Percentiles rank a stretch among this genome's conserved stretches.
phyloP scores from a whole-genome alignment of 192 early-diverging fungal species.

The Funneliformis geosporum region DNA sequence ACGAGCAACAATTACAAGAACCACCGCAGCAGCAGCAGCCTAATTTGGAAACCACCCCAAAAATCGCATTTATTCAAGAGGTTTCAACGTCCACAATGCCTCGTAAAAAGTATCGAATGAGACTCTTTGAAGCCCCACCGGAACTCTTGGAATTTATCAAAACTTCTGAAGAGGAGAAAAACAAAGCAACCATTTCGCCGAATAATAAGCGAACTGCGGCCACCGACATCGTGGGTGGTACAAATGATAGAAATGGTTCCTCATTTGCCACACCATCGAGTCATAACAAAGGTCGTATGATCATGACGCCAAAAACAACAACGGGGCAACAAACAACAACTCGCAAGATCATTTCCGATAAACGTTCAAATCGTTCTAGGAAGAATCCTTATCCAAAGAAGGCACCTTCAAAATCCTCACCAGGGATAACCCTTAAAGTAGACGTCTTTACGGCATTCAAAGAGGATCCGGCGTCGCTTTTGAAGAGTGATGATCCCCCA shows the following conservation, averaged over 20 bases:
- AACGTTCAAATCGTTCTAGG: conserved; percentile 6
- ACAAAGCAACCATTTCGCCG: neutral
- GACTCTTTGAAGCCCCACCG: neutral
- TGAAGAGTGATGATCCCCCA: neutral
- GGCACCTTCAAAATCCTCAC: conserved; percentile 10
- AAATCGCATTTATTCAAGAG: neutral
- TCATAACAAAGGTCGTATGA: conserved; percentile 16
- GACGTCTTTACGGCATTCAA: conserved; percentile 11
- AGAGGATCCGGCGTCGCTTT: neutral
- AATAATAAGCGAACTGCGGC: neutral
- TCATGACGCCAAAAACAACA: neutral
- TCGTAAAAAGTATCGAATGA: neutral
- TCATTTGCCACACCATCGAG: neutral
- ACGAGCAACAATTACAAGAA: neutral
- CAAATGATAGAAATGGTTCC: neutral
- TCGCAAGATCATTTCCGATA: neutral
- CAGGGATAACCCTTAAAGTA: neutral
- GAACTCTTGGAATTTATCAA: conserved; percentile 4
- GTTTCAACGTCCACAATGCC: neutral
- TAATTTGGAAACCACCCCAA: neutral
- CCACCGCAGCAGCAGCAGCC: neutral
- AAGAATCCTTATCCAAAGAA: conserved; percentile 19
- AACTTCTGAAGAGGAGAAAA: neutral
- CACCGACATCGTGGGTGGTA: conserved; percentile 12
- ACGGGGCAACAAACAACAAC: neutral